Conservation (phyloP, 495 filamentous ascomycete genomes). For the Pyrenula massariospora region DNA sequence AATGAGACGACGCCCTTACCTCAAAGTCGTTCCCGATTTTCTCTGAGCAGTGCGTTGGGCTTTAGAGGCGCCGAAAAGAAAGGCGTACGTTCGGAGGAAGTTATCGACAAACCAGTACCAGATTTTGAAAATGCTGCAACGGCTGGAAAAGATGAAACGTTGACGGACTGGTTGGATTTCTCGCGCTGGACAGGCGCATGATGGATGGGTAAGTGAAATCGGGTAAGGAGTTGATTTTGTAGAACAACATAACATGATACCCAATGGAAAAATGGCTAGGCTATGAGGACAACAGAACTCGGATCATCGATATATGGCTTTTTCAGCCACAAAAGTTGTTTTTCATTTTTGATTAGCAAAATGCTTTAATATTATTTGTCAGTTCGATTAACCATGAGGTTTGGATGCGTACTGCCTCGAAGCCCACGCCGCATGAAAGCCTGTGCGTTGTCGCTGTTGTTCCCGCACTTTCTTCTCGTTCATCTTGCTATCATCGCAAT, state of each 20-base stretch:
- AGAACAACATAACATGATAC: neutral
- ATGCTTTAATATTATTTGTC: no score
- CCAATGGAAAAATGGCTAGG: neutral
- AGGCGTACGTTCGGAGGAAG: constrained; percentile 37
- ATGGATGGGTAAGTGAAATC: no score
- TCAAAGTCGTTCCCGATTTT: constrained; percentile 30
- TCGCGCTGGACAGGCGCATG: constrained; percentile 48
- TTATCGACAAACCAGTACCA: constrained; percentile 38
- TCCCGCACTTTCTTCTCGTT: no score
- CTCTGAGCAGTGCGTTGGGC: constrained; percentile 45
- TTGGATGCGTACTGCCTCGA: no score
- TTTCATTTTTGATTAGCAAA: no score
- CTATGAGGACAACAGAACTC: neutral
- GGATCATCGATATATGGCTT: neutral
- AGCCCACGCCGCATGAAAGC: no score
- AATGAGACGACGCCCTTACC: neutral
- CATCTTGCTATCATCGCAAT: no score
- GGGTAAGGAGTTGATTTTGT: neutral
- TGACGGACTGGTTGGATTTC: constrained; percentile 47
- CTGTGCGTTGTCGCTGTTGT: no score
- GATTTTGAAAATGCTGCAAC: constrained; percentile 21
- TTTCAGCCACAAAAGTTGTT: no score
- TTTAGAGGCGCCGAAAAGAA: constrained; percentile 32
- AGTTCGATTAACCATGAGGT: no score
- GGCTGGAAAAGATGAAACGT: constrained; percentile 24